These are phyloP conservation scores for Clavispora fructus DNA, from an alignment of 805 yeast species.

Conservation along the genomic window DNA sequence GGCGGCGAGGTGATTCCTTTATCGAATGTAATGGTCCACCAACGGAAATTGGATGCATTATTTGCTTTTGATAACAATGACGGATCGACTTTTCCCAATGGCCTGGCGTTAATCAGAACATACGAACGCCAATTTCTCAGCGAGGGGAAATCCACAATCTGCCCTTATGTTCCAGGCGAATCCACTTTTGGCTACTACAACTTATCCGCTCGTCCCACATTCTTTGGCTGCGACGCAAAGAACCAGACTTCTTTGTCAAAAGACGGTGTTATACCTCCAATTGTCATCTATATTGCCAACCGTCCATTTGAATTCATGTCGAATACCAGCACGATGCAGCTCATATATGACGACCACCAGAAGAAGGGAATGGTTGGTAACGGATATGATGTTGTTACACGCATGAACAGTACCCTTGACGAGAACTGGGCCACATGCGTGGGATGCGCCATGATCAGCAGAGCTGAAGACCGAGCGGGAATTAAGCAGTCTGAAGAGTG, in stretches of 20 bases:
- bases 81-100: conserved; percentile 31
- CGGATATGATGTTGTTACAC: conserved; percentile 67
- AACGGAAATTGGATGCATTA: conserved; percentile 31
- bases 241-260: conserved; percentile 53
- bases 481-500: conserved; percentile 21
- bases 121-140: conserved; percentile 30
- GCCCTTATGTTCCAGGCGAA: conserved; percentile 77
- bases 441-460: conserved; percentile 25
- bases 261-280: conserved; percentile 52
- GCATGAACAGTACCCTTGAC: conserved; percentile 24
- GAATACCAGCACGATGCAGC: conserved; percentile 68
- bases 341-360: conserved; percentile 56
- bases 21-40: conserved; percentile 27
- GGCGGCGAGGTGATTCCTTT: conserved; percentile 34
- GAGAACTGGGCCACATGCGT: conserved; percentile 22
- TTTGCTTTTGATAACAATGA: conserved; percentile 31
- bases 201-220: conserved; percentile 64
- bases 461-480: conserved; percentile 21
- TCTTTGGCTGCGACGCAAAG: conserved; percentile 74
- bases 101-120: conserved; percentile 25
- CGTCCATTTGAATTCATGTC: conserved; percentile 58
- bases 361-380: conserved; percentile 58
- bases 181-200: conserved; percentile 55
- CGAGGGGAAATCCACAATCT: conserved; percentile 55
- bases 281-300: conserved; percentile 75